Evolutionary conservation across 1,284 basidiomycete species (phyloP), one percentile per base, ranked within the genome.

Genomic region (Ustilago crameri): DNA sequence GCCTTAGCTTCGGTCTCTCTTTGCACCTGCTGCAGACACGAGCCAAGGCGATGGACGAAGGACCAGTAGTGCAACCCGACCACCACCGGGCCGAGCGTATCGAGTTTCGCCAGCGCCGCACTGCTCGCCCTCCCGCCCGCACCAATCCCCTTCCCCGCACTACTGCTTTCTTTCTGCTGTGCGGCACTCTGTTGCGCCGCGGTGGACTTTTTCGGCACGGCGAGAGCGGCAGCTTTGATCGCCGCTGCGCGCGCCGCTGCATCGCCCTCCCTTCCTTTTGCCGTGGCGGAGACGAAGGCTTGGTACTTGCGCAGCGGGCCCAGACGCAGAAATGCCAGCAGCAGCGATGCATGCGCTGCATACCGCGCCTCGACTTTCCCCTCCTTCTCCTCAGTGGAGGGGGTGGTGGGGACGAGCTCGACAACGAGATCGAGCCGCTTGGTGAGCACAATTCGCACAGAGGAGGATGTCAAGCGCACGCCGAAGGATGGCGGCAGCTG

Each of bases 361-460:
- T 65, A 71, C n/a, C 22, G 15, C 5, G 23, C 2, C n/a, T 37
- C n/a, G n/a, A n/a, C n/a, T 9, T 18, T 18, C 34, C 12, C 24
- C 30, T 42, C 27, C 49, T 46, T 37, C n/a, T 22, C 44, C 8
- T 40, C 24, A 3, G 40, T 14, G 20, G 48, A 26, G 12, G 47
- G 5, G 20, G 40, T 35, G 22, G 52, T 60, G 27, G 63, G 23
- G 9, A 74, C 66, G 3, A 74, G 51, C 32, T 73, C 65, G 2
- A 69, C 57, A 7, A 69, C 37, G 5, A 68, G 15, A 50, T 71
- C 67, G 38, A 68, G 42, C 12, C 59, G 18, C 23, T 47, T 54
- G 1, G 66, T 76, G 10, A 79, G 38, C 9, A 63, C 68, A 32
- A 80, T 52, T 4, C 64, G 23, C 1, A 79, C 67, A 35, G 72